Evolutionary conservation across 2,329 filamentous ascomycete species (phyloP).

Genomic region (Pseudocercospora ulei): DNA sequence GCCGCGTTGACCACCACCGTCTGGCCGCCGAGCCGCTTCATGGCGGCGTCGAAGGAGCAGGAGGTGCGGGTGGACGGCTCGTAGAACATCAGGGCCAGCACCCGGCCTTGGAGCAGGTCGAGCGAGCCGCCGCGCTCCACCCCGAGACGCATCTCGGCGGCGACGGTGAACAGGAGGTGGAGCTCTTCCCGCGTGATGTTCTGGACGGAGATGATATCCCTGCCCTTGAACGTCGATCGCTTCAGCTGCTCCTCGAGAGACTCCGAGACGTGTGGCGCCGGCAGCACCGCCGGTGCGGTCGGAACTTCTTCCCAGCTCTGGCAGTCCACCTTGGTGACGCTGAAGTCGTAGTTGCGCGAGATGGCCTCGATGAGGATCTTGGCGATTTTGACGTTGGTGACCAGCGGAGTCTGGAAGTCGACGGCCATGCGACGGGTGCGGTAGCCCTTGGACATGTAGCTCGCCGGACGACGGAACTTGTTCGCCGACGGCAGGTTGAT

Average conservation of each 20-base stretch:
- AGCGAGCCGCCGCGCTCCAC: conserved; percentile 87
- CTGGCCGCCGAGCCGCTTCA: conserved; percentile 91
- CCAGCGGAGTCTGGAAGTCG: conserved; percentile 90
- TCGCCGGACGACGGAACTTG: conserved; percentile 89
- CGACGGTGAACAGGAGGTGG: conserved; percentile 88
- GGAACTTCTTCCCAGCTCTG: conserved; percentile 59
- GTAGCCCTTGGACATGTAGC: conserved; percentile 98
- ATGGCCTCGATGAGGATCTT: conserved; percentile 95
- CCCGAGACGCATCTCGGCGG: conserved; percentile 92
- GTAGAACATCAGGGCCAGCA: conserved; percentile 91
- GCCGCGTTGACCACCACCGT: conserved; percentile 72
- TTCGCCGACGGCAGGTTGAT: conserved; percentile 99
- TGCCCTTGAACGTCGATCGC: conserved; percentile 75
- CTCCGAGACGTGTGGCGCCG: conserved; percentile 44
- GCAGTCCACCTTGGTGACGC: conserved; percentile 74
- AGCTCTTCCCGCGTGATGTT: conserved; percentile 81
- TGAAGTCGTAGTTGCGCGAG: conserved; percentile 74
- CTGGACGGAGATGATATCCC: conserved; percentile 83
- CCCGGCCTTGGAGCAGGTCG: conserved; percentile 71
- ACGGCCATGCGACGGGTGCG: conserved; percentile 95
- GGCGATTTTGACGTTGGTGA: conserved; percentile 98
- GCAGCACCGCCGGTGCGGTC: conserved; percentile 27
- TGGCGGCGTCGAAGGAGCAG: conserved; percentile 90
- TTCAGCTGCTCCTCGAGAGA: conserved; percentile 62
- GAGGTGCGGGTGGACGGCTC: conserved; percentile 95